Conservation (phyloP, 2,329 filamentous ascomycete species). For the Amauroascus verrucosus region DNA sequence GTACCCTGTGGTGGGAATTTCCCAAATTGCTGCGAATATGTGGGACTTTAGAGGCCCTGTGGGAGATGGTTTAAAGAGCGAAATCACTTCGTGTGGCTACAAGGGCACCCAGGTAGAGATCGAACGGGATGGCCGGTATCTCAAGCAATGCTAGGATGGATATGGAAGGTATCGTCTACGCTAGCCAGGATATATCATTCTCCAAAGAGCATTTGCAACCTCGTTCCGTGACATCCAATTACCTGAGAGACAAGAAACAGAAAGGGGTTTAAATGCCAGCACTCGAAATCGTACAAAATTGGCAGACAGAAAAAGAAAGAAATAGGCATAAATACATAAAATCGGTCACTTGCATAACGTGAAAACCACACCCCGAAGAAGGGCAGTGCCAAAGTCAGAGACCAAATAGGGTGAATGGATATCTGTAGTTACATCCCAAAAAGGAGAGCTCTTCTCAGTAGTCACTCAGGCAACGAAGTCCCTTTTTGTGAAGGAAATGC, state of each 20-base stretch:
- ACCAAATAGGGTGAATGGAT: background rate
- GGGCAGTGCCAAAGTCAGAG: background rate
- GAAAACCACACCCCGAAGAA: background rate
- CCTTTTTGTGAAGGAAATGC: background rate
- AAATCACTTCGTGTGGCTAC: too few species aligned
- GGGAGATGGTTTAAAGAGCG: too few species aligned
- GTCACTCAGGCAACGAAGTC: conserved; percentile 7
- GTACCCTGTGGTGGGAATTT: too few species aligned
- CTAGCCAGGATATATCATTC: background rate
- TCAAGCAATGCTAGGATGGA: background rate
- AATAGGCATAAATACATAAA: conserved; percentile 10
- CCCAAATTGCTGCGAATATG: too few species aligned
- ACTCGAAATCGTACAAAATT: conserved; percentile 7
- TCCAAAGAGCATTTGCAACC: background rate
- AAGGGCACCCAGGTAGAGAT: too few species aligned
- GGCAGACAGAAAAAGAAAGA: background rate
- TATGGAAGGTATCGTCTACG: background rate
- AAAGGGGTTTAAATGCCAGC: background rate
- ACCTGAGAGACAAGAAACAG: background rate
- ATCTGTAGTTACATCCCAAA: background rate
- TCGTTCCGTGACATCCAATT: background rate
- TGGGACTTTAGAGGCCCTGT: background rate
- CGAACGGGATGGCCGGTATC: background rate
- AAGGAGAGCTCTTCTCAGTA: background rate
- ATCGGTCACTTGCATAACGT: background rate